These are phyloP conservation scores for Aspergillus cristatus DNA, from an alignment of 495 filamentous ascomycete genomes.

Conservation along the genomic window DNA sequence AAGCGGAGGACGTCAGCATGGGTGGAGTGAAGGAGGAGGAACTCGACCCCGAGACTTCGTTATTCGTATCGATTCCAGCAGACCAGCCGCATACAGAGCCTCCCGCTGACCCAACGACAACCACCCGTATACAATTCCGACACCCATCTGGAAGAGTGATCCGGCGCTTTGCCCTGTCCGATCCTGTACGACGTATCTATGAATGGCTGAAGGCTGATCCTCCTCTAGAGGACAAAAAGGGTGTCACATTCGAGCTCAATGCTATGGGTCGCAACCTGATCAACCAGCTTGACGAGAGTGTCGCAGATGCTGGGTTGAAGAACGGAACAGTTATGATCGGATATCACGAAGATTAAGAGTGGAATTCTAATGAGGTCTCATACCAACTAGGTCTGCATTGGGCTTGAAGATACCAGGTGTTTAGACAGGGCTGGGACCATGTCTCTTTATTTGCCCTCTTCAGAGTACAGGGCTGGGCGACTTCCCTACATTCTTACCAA, in stretches of 20 bases:
- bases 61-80: conserved; percentile 59
- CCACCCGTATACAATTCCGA: conserved; percentile 85
- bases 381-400: no score
- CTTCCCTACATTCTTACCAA: no score
- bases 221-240: conserved; percentile 61
- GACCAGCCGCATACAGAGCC: conserved; percentile 72
- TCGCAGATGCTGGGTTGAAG: conserved; percentile 77
- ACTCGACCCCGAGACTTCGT: conserved; percentile 22
- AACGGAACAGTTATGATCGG: conserved; percentile 92
- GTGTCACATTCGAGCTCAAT: conserved; percentile 76
- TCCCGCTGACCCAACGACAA: conserved; percentile 51
- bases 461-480: no score
- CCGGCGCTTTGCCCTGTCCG: conserved; percentile 69
- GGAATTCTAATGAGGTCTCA: conserved; percentile 1
- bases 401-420: no score
- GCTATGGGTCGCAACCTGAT: conserved; percentile 74
- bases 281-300: conserved; percentile 57
- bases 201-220: conserved; percentile 90
- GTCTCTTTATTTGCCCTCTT: no score
- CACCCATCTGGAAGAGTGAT: conserved; percentile 74
- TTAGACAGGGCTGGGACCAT: no score
- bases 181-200: conserved; percentile 74
- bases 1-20: conserved; percentile 31
- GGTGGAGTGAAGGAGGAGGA: conserved; percentile 15
- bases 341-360: conserved; percentile 55